Evolutionary conservation across 768 basidiomycete genomes (phyloP).

Genomic region (Tulasnella sp.): DNA sequence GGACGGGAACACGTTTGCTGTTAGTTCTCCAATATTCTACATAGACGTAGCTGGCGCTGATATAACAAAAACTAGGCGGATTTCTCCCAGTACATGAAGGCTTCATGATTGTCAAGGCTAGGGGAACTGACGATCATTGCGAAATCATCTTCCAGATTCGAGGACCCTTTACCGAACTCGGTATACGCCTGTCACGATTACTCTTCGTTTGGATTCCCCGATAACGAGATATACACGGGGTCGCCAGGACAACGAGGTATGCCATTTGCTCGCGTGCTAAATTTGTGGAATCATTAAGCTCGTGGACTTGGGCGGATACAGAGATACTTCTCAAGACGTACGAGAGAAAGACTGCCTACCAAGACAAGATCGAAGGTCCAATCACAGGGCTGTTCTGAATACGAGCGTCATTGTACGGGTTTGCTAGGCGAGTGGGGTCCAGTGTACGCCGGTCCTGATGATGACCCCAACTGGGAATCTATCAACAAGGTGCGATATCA

Average conservation of each 20-base stretch:
- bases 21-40: background rate
- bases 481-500: slow-evolving; percentile 56
- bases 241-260: slow-evolving; percentile 17
- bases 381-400: slow-evolving; percentile 24
- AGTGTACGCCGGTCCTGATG: slow-evolving; percentile 56
- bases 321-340: slow-evolving; percentile 18
- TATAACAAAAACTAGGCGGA: slow-evolving; percentile 33
- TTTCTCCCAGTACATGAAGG: slow-evolving; percentile 43
- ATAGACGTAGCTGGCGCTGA: slow-evolving; percentile 19
- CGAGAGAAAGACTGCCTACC: slow-evolving; percentile 27
- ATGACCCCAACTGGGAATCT: slow-evolving; percentile 43
- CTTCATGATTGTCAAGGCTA: background rate
- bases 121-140: too few species aligned
- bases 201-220: slow-evolving; percentile 27
- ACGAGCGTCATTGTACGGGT: background rate
- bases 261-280: background rate
- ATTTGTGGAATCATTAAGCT: too few species aligned
- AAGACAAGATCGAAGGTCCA: slow-evolving; percentile 19
- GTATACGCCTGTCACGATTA: slow-evolving; percentile 31
- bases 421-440: slow-evolving; percentile 63
- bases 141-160: background rate
- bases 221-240: slow-evolving; percentile 23
- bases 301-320: background rate
- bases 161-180: slow-evolving; percentile 24
- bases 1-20: slow-evolving; percentile 78